Percentiles rank a stretch among this genome's conserved stretches.
Conservation (phyloP, 768 basidiomycete genomes). For the Terana coerulea region DNA sequence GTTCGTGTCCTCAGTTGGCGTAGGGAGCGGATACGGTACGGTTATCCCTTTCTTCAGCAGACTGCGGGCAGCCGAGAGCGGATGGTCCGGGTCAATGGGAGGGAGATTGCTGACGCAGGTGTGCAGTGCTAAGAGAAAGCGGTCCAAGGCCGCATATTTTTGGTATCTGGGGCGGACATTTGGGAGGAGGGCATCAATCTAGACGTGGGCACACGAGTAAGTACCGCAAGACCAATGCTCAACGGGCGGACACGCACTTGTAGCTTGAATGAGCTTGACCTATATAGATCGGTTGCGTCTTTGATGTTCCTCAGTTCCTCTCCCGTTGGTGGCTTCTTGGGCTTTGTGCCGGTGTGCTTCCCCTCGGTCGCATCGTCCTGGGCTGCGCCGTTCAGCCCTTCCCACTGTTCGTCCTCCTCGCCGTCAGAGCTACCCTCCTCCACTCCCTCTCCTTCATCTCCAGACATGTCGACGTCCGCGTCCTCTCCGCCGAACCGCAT, state of each 20-base stretch:
- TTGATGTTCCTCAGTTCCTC: conserved; percentile 69
- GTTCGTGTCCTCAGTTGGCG: conserved; percentile 74
- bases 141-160: conserved; percentile 55
- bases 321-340: conserved; percentile 57
- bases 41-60: conserved; percentile 52
- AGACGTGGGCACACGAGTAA: conserved; percentile 7
- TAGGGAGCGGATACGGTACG: conserved; percentile 66
- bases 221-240: not conserved
- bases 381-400: conserved; percentile 1
- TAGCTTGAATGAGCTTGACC: conserved; percentile 79
- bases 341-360: conserved; percentile 6
- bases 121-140: conserved; percentile 67
- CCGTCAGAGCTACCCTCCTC: not conserved
- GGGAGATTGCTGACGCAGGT: conserved; percentile 58
- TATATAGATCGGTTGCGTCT: conserved; percentile 70
- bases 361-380: conserved; percentile 5
- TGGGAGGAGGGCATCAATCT: conserved; percentile 81
- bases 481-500: conserved; percentile 1
- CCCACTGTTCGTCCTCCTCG: conserved; percentile 16
- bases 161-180: conserved; percentile 67
- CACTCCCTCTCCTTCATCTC: not conserved
- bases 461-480: not conserved
- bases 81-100: conserved; percentile 54
- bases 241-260: conserved; percentile 45
- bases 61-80: conserved; percentile 57